These are phyloP conservation scores for Spergularia azorica DNA, from an alignment of 179 eudicot genomes.

Conservation along the genomic window DNA sequence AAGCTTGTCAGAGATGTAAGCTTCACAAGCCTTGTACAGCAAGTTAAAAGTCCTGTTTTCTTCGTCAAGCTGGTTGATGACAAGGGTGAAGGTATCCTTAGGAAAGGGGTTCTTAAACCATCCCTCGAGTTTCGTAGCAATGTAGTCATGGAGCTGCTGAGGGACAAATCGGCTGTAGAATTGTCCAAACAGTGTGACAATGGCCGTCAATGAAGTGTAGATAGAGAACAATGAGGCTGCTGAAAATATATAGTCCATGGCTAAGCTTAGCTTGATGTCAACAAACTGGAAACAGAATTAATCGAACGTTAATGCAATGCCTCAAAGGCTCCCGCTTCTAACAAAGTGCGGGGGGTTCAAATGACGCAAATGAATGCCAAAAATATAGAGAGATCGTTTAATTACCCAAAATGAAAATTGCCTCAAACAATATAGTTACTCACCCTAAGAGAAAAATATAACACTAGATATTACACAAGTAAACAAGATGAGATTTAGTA, in stretches of 20 bases:
- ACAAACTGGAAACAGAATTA: too few species aligned
- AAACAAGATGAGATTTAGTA: too few species aligned
- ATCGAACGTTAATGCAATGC: too few species aligned
- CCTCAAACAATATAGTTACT: too few species aligned
- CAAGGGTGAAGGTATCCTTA: slow-evolving; percentile 23
- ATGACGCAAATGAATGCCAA: too few species aligned
- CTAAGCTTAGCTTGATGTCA: too few species aligned
- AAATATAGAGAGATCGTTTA: too few species aligned
- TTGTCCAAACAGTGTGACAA: slow-evolving; percentile 32
- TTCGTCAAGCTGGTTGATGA: slow-evolving; percentile 30
- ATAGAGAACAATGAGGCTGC: slow-evolving; percentile 33
- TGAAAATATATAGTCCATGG: slow-evolving; percentile 16
- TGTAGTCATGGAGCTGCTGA: slow-evolving; percentile 21
- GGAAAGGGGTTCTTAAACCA: slow-evolving; percentile 3
- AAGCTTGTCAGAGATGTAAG: slow-evolving; percentile 36
- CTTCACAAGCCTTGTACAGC: slow-evolving; percentile 39
- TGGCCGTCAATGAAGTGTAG: slow-evolving; percentile 44
- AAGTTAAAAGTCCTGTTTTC: slow-evolving; percentile 19
- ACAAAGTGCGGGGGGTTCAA: too few species aligned
- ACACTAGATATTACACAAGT: too few species aligned
- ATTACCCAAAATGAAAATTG: too few species aligned
- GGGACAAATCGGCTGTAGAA: slow-evolving; percentile 43
- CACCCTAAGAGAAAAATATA: too few species aligned
- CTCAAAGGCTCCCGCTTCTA: too few species aligned
- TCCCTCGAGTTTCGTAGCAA: background rate